These are phyloP conservation scores for Aspergillus novoparasiticus DNA, from an alignment of 2,329 filamentous ascomycete genomes.

Conservation along the genomic window DNA sequence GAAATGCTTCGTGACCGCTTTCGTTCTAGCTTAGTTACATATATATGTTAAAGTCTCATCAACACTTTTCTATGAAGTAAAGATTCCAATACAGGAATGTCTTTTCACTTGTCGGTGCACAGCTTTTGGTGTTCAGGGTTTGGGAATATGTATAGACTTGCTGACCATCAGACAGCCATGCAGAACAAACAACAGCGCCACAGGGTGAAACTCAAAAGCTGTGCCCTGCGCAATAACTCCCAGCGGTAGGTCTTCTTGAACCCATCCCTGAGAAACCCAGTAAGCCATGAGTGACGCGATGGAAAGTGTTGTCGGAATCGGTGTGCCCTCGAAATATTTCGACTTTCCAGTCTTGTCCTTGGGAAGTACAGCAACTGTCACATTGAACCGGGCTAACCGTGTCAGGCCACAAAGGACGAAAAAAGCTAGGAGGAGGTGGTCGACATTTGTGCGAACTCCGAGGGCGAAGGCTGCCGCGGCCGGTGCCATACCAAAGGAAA, in stretches of 20 bases:
- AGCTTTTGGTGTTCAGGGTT: constrained; percentile 56
- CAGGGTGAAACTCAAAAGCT: constrained; percentile 78
- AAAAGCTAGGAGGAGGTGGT: constrained; percentile 78
- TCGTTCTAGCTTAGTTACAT: constrained; percentile 11
- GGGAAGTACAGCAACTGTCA: constrained; percentile 84
- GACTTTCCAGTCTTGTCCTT: constrained; percentile 92
- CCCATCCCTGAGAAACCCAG: constrained; percentile 81
- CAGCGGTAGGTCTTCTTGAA: constrained; percentile 75
- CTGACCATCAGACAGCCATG: constrained; percentile 95
- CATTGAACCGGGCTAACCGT: constrained; percentile 94
- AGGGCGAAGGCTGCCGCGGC: constrained; percentile 86
- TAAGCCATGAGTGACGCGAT: constrained; percentile 85
- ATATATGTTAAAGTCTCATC: constrained; percentile 22
- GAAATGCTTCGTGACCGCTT: constrained; percentile 16
- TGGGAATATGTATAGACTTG: constrained; percentile 92
- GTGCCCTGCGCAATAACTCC: constrained; percentile 71
- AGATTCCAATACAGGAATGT: constrained; percentile 15
- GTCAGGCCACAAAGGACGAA: constrained; percentile 96
- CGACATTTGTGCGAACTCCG: constrained; percentile 79
- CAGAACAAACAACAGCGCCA: constrained; percentile 77
- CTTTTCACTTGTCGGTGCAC: constrained; percentile 13
- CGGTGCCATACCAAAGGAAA: constrained; percentile 92
- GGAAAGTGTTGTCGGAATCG: constrained; percentile 85
- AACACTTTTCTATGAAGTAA: constrained; percentile 22
- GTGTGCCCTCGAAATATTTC: constrained; percentile 94